Conservation (phyloP, 2,329 filamentous ascomycete species). For the Fusarium haematococcum region DNA sequence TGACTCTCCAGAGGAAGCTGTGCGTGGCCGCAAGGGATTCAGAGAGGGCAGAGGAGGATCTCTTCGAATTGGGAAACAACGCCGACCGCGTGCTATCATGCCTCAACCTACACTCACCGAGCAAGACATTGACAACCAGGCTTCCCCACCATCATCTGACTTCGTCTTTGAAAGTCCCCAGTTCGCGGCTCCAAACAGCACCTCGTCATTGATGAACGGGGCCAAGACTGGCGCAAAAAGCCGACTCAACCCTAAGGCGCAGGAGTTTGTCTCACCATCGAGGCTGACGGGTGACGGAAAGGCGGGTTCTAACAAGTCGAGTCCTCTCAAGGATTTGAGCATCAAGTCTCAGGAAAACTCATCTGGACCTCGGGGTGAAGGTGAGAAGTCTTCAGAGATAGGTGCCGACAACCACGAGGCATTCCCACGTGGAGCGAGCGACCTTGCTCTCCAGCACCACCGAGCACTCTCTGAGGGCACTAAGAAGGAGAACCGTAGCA, state of each 20-base stretch:
- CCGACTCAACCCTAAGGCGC: conserved; percentile 34
- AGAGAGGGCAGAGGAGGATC: conserved; percentile 49
- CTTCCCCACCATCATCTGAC: conserved; percentile 23
- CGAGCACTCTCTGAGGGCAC: conserved; percentile 7
- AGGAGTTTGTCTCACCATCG: conserved; percentile 41
- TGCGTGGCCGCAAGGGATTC: conserved; percentile 37
- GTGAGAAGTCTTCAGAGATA: neutral
- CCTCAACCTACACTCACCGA: conserved; percentile 29
- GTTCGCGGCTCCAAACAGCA: neutral
- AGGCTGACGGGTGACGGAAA: neutral
- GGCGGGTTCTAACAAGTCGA: neutral
- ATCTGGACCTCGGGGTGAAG: neutral
- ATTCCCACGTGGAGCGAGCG: neutral
- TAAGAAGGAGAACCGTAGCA: neutral
- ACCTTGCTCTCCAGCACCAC: neutral
- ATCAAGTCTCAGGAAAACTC: neutral
- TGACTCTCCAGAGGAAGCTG: conserved; percentile 16
- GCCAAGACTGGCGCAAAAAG: conserved; percentile 11
- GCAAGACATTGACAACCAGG: conserved; percentile 11
- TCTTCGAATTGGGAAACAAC: conserved; percentile 48
- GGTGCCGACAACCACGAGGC: neutral
- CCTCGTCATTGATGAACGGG: neutral
- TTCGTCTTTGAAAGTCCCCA: conserved; percentile 23
- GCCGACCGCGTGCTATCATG: conserved; percentile 37
- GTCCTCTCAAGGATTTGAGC: neutral